Percentiles rank a stretch among this genome's conserved stretches.
These are phyloP conservation scores for Phytomonas sp. DNA, from an alignment of 208 protist species.

Conservation along the genomic window DNA sequence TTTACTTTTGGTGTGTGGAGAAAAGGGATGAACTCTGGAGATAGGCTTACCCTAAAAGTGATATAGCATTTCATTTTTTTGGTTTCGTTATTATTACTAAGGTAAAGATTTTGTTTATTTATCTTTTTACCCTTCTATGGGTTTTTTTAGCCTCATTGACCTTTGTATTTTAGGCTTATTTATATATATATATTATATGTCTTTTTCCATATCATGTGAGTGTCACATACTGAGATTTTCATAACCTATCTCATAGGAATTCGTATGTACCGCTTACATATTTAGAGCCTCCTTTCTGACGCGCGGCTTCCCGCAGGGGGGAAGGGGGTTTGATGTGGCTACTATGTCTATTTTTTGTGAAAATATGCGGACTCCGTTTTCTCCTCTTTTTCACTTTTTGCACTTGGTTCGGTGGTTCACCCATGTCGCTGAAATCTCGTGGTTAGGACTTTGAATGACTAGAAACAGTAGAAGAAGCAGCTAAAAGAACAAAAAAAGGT, in stretches of 20 bases:
- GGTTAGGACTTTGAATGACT: neutral
- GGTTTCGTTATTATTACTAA: conserved; percentile 4
- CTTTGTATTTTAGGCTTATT: conserved; percentile 12
- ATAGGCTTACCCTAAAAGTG: neutral
- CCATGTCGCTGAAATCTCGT: neutral
- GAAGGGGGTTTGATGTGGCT: neutral
- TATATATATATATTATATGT: conserved; percentile 6
- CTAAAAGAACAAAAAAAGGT: neutral
- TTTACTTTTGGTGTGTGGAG: neutral
- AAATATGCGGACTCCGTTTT: neutral
- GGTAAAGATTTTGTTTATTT: conserved; percentile 7
- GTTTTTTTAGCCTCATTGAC: conserved; percentile 6
- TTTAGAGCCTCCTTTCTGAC: neutral
- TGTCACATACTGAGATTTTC: neutral
- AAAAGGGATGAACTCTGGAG: neutral
- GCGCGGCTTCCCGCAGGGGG: neutral
- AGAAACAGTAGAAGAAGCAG: neutral
- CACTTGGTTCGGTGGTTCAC: conserved; percentile 6
- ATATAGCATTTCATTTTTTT: conserved; percentile 11
- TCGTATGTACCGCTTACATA: neutral
- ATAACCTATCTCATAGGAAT: neutral
- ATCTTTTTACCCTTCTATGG: conserved; percentile 2
- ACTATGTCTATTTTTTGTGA: conserved; percentile 6
- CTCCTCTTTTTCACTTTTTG: conserved; percentile 14
- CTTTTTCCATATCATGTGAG: conserved; percentile 9